phyloP scores from a whole-genome alignment of 805 yeast genomes.

The Myxozyma melibiosi region DNA sequence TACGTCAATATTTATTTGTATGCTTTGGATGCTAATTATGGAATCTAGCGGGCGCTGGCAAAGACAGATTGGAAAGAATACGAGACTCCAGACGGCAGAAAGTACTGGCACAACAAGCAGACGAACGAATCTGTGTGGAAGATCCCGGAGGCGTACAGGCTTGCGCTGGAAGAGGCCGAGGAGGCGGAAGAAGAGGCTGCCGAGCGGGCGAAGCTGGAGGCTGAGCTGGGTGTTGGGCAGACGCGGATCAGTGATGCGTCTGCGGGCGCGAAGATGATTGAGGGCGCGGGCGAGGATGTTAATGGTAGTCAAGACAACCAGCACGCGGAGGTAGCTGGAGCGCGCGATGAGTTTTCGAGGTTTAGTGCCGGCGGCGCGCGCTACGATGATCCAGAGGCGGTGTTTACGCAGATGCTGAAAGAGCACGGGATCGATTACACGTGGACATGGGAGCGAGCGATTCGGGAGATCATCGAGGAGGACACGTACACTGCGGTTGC shows the following conservation, averaged over 20 bases:
- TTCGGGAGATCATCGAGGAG: constrained; percentile 58
- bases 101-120: constrained; percentile 67
- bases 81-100: constrained; percentile 57
- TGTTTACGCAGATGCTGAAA: constrained; percentile 56
- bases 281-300: background rate
- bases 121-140: constrained; percentile 81
- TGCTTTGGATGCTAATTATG: background rate
- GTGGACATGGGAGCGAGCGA: constrained; percentile 72
- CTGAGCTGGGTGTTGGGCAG: constrained; percentile 2
- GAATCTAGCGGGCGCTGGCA: constrained; percentile 46
- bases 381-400: constrained; percentile 21
- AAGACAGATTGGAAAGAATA: constrained; percentile 59
- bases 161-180: constrained; percentile 33
- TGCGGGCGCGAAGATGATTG: constrained; percentile 5
- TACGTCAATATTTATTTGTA: background rate
- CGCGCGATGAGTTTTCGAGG: background rate
- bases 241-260: background rate
- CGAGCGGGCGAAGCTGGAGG: constrained; percentile 17
- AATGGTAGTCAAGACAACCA: background rate
- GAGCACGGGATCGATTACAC: constrained; percentile 64
- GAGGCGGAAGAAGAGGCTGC: constrained; percentile 22
- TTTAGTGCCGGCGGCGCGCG: background rate
- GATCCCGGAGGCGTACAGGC: constrained; percentile 57
- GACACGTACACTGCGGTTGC: constrained; percentile 68
- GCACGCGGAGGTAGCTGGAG: too few relatives aligned